Base-by-base conservation (phyloP, 768 basidiomycete species). In the Suillus plorans region DNA sequence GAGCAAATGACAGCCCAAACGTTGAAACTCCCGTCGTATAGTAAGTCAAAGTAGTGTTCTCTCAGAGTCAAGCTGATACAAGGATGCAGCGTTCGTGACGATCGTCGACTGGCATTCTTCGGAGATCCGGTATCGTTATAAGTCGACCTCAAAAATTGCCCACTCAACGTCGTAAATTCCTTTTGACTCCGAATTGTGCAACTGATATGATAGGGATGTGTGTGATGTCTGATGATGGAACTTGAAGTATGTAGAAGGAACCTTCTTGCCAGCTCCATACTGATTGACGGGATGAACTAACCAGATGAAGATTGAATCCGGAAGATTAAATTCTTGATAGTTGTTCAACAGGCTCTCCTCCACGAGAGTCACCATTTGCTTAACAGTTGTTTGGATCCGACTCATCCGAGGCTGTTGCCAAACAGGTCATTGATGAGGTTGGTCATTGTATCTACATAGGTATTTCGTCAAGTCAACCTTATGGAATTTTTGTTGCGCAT, bases 381-480 rank as follows among this genome's bases (percentile, higher is more conserved):
- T 14, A 12, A 12, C 14, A 22, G n/a, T 62, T 62, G 61, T 37
- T 37, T 37, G 61, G 34, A 62, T 50, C 61, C n/a, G 31, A 49
- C 28, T 28, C 28, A 28, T 53, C 61, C 22, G n/a, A 50, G 31
- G 49, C 10, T 55, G 45, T 55, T 20, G 47, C 49, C 61, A 62
- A 62, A 62, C 13, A 62, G 14, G n/a, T 22, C 10, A 22, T n/a
- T 20, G 44, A 45, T 4, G n/a, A 45, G 44, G 20, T 45, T 45
- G 20, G 44, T 16, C 34, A 36, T 36, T 36, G 9, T 36, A 36
- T 36, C 34, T 36, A n/a, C n/a, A n/a, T n/a, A 9, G 34, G 5
- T 36, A 36, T 36, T 36, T 36, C 34, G 34, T 36, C 34, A 36
- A 7, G 37, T 37, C 8, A 10, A 37, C 10, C 37, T 10, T 37